Percentiles rank a stretch among this genome's conserved stretches.
Evolutionary conservation across 2,329 filamentous ascomycete species (phyloP).

Genomic region (Phaeosphaeria sp.): DNA sequence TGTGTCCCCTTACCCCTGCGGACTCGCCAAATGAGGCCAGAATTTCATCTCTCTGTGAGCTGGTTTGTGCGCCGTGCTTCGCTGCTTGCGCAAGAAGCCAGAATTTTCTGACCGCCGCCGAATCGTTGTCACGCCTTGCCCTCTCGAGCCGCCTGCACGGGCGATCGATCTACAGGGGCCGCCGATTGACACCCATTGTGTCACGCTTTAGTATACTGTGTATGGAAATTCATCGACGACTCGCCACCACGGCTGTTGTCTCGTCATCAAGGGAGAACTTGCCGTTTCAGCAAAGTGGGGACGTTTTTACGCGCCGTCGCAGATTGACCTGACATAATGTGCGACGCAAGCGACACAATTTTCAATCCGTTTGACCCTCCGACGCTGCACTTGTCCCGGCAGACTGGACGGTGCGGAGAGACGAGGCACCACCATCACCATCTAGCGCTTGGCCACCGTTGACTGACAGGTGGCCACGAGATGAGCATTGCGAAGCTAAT

Average conservation of each 20-base stretch:
- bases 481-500: background rate
- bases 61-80: slow-evolving; percentile 6
- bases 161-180: slow-evolving; percentile 31
- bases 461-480: slow-evolving; percentile 21
- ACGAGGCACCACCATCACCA: slow-evolving; percentile 23
- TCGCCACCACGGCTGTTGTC: slow-evolving; percentile 25
- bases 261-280: slow-evolving; percentile 8
- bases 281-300: slow-evolving; percentile 31
- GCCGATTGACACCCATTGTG: slow-evolving; percentile 5
- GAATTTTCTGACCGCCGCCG: slow-evolving; percentile 6
- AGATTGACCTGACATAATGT: slow-evolving; percentile 18
- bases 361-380: slow-evolving; percentile 8
- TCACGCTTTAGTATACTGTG: slow-evolving; percentile 23
- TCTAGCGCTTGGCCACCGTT: slow-evolving; percentile 25
- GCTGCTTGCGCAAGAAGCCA: slow-evolving; percentile 5
- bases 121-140: slow-evolving; percentile 14
- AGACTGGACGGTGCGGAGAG: slow-evolving; percentile 38
- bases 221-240: slow-evolving; percentile 9
- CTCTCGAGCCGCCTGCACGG: slow-evolving; percentile 8
- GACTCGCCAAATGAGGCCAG: slow-evolving; percentile 17
- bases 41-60: slow-evolving; percentile 4
- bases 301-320: slow-evolving; percentile 19
- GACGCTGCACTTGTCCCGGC: slow-evolving; percentile 25
- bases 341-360: slow-evolving; percentile 13
- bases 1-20: slow-evolving; percentile 28